These are phyloP conservation scores for Eimeria sp. DNA, from an alignment of 169 alveolate species.

Conservation along the genomic window DNA sequence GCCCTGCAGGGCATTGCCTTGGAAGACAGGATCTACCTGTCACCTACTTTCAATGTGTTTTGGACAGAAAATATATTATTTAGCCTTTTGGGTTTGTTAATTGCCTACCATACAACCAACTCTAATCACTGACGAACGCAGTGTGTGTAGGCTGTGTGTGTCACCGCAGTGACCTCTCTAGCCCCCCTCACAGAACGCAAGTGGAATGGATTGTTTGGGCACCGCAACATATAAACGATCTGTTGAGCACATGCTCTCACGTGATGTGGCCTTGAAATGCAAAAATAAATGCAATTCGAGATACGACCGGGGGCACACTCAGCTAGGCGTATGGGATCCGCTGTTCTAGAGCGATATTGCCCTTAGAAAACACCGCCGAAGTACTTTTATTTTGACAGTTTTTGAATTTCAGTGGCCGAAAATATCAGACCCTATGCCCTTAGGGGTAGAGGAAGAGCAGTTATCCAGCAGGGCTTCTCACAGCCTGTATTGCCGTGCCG, in stretches of 20 bases:
- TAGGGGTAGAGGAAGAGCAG: background rate
- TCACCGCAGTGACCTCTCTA: slow-evolving; percentile 9
- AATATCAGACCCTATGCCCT: background rate
- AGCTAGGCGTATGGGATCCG: background rate
- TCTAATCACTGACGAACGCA: background rate
- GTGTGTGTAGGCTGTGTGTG: slow-evolving; percentile 22
- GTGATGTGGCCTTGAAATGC: background rate
- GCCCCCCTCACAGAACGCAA: background rate
- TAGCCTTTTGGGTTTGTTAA: background rate
- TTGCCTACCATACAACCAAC: background rate
- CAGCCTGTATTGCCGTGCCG: background rate
- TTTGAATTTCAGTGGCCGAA: background rate
- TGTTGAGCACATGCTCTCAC: background rate
- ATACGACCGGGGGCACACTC: background rate
- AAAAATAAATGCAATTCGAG: background rate
- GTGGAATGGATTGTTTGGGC: background rate
- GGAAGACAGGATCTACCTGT: background rate
- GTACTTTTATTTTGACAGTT: background rate
- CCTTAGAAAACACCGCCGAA: background rate
- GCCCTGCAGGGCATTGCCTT: background rate
- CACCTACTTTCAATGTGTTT: background rate
- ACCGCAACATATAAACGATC: too few species aligned
- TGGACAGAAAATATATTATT: background rate
- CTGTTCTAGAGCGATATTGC: background rate
- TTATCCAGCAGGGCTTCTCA: background rate